Percentiles rank a stretch among this genome's conserved stretches.
phyloP scores from a whole-genome alignment of 208 protist genomes.

The Leishmania guyanensis region DNA sequence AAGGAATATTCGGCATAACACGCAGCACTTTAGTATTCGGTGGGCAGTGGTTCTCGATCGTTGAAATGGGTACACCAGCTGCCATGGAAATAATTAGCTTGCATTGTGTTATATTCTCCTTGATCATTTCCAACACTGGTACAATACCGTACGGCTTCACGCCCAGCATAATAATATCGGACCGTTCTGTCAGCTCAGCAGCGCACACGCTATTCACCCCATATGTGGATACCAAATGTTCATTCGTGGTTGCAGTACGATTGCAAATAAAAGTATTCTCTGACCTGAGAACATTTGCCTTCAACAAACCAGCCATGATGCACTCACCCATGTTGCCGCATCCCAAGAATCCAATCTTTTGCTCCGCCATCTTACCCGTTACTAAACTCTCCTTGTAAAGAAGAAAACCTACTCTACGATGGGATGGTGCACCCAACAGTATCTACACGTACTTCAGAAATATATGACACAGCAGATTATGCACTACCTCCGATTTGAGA shows the following conservation, averaged over 20 bases:
- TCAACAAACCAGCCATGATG: conserved; percentile 82
- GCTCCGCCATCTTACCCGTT: conserved; percentile 4
- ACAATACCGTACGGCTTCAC: conserved; percentile 93
- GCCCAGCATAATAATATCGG: conserved; percentile 90
- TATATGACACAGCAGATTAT: neutral
- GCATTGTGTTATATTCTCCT: conserved; percentile 26
- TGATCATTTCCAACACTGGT: conserved; percentile 63
- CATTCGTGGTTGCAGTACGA: conserved; percentile 39
- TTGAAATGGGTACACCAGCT: conserved; percentile 83
- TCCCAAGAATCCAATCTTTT: conserved; percentile 92
- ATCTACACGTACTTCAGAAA: neutral
- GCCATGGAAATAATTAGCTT: conserved; percentile 94
- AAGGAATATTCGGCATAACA: conserved; percentile 96
- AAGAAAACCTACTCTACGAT: neutral
- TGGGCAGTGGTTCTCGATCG: conserved; percentile 68
- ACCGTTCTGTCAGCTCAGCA: conserved; percentile 49
- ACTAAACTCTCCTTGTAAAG: neutral
- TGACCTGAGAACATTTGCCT: conserved; percentile 23
- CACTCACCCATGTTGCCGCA: conserved; percentile 94
- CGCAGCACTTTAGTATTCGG: conserved; percentile 75
- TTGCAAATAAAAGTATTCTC: conserved; percentile 81
- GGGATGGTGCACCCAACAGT: neutral
- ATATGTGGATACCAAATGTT: conserved; percentile 52
- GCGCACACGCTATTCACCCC: conserved; percentile 51
- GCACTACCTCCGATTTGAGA: neutral